Conservation (phyloP, 768 basidiomycete species). For the Rhodotorula kratochvilovae region DNA sequence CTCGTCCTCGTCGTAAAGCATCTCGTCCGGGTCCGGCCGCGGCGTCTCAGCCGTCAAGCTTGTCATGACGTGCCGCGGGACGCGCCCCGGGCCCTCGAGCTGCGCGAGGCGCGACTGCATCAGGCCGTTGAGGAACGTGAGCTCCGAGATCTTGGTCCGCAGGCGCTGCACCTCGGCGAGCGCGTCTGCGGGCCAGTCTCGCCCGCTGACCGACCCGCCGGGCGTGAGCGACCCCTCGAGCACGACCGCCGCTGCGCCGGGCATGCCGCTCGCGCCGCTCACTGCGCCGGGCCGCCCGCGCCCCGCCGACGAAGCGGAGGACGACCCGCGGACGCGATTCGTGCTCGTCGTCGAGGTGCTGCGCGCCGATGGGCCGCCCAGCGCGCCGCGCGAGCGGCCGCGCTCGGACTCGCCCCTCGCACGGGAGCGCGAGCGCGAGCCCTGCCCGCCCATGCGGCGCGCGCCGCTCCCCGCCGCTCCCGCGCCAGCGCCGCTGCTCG, state of each 20-base stretch:
- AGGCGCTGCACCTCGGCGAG: conserved; percentile 32
- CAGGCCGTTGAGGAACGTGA: conserved; percentile 40
- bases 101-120: conserved; percentile 37
- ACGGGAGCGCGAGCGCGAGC: conserved; percentile 20
- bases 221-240: neutral
- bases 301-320: conserved; percentile 10
- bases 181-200: conserved; percentile 25
- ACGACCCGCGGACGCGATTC: conserved; percentile 15
- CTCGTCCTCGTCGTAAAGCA: conserved; percentile 17
- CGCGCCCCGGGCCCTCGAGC: conserved; percentile 31
- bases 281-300: neutral
- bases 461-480: neutral
- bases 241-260: neutral
- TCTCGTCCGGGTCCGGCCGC: conserved; percentile 25
- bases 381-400: conserved; percentile 18
- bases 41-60: conserved; percentile 35
- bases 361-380: conserved; percentile 7
- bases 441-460: neutral
- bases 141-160: conserved; percentile 37
- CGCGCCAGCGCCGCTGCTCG: neutral
- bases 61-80: conserved; percentile 26
- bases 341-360: conserved; percentile 4
- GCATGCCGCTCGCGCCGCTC: neutral
- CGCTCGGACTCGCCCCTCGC: conserved; percentile 25
- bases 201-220: neutral